Base-by-base conservation (phyloP, 495 filamentous ascomycete genomes). In the Haplographium delicatum region DNA sequence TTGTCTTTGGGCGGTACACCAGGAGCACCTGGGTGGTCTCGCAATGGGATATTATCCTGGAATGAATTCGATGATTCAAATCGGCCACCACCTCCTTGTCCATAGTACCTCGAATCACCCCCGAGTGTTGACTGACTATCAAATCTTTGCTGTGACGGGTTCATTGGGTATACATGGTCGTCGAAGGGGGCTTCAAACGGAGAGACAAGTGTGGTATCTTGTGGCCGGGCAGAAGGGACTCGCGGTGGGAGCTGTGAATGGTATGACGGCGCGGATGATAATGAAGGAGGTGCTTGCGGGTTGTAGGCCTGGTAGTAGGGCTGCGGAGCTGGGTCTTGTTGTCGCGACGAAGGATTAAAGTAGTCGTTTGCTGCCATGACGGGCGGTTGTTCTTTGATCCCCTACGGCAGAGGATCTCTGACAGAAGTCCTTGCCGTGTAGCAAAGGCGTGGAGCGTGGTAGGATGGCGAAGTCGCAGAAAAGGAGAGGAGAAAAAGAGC, bases 281-380 rank as follows among this genome's bases (percentile, higher is more conserved):
- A 35, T 16, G 60, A 44, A 47, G 59, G 62, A 40, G 47, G 63
- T 42, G 51, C 54, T 38, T 53, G 55, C 54, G 50, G 47, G 49
- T 62, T 63, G 43, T 60, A 59, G 13, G 41, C 57, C 26, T 53
- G 50, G 35, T 62, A 61, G 50, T 61, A 46, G 53, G 59, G 35
- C 62, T 62, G 56, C 62, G 52, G 47, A 57, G 62, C 37, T 57
- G 61, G 59, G 55, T 62, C 28, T 31, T 56, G 28, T 54, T 60
- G 65, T 19, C 63, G 65, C 56, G 78, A 70, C 50, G 70, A 71
- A 43, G 69, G 62, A 62, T 78, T 77, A 71, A 90, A 90, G 67
- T 89, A 90, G 50, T 89, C 83, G 73, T 89, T 86, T 53, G 87
- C 77, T 44, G 89, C 85, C 89, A 94, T 95, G 28, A 23, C 50